A percentile compares a stretch with the other conserved stretches of the same genome.
phyloP scores from a whole-genome alignment of 768 basidiomycete species.

The Coprinopsis cinerea region DNA sequence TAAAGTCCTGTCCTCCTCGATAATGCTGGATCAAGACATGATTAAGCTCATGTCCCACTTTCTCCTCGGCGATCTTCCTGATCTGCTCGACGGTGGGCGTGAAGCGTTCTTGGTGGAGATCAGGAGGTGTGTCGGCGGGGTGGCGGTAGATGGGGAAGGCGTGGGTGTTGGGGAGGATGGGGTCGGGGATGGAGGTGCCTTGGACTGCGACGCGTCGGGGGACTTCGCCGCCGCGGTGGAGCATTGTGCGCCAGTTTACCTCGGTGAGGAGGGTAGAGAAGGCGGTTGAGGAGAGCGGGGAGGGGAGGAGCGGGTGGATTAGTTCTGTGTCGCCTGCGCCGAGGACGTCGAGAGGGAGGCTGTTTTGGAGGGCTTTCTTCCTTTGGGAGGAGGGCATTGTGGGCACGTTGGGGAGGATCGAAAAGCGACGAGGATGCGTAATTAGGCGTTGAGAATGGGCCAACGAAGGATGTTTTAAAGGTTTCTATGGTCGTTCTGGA shows the following conservation, averaged over 20 bases:
- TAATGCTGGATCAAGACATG: slow-evolving; percentile 83
- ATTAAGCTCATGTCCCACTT: slow-evolving; percentile 60
- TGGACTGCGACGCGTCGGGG: slow-evolving; percentile 1
- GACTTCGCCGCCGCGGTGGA: background rate
- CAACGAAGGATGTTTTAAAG: no score
- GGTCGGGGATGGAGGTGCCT: slow-evolving; percentile 1
- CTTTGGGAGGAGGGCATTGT: background rate
- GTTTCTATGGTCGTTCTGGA: no score
- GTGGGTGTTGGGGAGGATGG: background rate
- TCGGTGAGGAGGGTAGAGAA: slow-evolving; percentile 7
- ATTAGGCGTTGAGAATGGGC: no score
- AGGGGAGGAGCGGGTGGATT: background rate
- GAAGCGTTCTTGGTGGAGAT: slow-evolving; percentile 46
- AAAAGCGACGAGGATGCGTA: background rate
- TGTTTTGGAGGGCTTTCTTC: background rate
- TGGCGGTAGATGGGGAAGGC: slow-evolving; percentile 80
- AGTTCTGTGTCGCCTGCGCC: slow-evolving; percentile 2
- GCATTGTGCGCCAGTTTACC: slow-evolving; percentile 3
- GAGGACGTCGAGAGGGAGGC: background rate
- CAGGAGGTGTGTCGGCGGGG: slow-evolving; percentile 74
- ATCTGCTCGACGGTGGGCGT: slow-evolving; percentile 64
- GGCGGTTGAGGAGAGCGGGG: background rate
- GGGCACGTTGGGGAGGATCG: background rate
- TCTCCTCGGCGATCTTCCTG: slow-evolving; percentile 54
- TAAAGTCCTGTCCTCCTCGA: slow-evolving; percentile 73